Percentiles rank a stretch among this genome's conserved stretches.
Evolutionary conservation across 163 green algal species (phyloP).

Genomic region (Coccomyxa subellipsoidea): DNA sequence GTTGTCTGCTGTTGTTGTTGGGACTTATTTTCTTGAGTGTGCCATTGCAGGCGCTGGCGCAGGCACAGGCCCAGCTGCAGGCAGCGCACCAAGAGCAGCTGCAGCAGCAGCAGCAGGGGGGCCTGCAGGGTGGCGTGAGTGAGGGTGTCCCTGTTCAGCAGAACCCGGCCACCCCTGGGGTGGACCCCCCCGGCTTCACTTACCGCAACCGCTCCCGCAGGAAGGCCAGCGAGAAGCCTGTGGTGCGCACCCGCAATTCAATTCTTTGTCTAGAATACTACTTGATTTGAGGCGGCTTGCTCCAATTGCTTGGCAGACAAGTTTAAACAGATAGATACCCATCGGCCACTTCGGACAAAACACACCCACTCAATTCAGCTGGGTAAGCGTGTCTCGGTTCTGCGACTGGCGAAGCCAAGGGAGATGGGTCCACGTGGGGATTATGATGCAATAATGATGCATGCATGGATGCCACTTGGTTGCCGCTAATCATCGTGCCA

Average conservation of each 20-base stretch:
- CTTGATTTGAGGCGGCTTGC: no score
- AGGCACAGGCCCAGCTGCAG: not conserved
- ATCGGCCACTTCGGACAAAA: no score
- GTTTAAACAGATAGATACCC: no score
- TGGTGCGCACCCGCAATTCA: not conserved
- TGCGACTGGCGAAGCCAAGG: no score
- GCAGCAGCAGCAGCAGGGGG: slow-evolving; percentile 2
- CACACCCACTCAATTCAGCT: no score
- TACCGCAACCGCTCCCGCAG: slow-evolving; percentile 9
- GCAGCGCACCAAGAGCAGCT: not conserved
- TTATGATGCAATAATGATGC: not conserved
- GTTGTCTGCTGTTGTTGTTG: no score
- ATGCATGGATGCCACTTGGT: not conserved
- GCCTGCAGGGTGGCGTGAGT: not conserved
- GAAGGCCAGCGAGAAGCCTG: slow-evolving; percentile 20
- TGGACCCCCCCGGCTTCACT: not conserved
- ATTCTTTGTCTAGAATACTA: not conserved
- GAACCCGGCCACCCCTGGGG: not conserved
- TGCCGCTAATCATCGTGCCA: not conserved
- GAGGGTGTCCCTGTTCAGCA: not conserved
- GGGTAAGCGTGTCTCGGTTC: no score
- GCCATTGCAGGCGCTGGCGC: not conserved
- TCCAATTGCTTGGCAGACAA: no score
- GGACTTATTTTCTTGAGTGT: no score
- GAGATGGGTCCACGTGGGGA: no score